Conservation (phyloP, 371 early-diverging fungal genomes). For the Choanephora cucurbitarum region DNA sequence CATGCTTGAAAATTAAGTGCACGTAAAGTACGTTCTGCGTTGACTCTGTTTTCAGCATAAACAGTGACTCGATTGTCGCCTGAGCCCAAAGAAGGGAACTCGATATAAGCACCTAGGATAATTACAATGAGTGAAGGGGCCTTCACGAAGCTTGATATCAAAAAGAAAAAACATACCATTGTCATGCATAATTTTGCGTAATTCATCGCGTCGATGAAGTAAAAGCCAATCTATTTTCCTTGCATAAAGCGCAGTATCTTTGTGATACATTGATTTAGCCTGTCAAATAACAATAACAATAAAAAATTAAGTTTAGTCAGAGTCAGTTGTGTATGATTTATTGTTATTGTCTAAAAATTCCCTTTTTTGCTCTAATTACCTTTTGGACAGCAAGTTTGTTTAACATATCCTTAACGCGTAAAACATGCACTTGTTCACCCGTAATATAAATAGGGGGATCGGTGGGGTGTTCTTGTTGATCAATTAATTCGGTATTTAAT, state of each 20-base stretch:
- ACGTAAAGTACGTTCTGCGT: slow-evolving; percentile 72
- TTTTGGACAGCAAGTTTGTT: slow-evolving; percentile 45
- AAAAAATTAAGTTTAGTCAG: not conserved
- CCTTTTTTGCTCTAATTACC: slow-evolving; percentile 22
- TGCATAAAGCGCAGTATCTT: slow-evolving; percentile 42
- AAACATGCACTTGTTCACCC: slow-evolving; percentile 34
- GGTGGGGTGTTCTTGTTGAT: slow-evolving; percentile 16
- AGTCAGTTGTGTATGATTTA: not conserved
- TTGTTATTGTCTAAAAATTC: not conserved
- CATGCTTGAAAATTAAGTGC: slow-evolving; percentile 64
- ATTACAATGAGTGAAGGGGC: no score
- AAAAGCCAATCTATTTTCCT: slow-evolving; percentile 82
- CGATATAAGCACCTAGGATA: slow-evolving; percentile 52
- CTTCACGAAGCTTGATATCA: no score
- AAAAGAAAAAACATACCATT: slow-evolving; percentile 60
- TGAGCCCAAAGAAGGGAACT: slow-evolving; percentile 67
- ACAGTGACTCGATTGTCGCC: slow-evolving; percentile 53
- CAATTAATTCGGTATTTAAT: no score
- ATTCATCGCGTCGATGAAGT: slow-evolving; percentile 57
- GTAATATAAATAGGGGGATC: slow-evolving; percentile 35
- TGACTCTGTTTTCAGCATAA: slow-evolving; percentile 71
- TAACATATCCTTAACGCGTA: slow-evolving; percentile 49
- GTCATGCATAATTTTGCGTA: slow-evolving; percentile 75
- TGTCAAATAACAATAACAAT: slow-evolving; percentile 10
- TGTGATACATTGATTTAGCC: slow-evolving; percentile 54